These are phyloP conservation scores for Colletotrichum melonis DNA, from an alignment of 2,329 filamentous ascomycete species.

Conservation along the genomic window DNA sequence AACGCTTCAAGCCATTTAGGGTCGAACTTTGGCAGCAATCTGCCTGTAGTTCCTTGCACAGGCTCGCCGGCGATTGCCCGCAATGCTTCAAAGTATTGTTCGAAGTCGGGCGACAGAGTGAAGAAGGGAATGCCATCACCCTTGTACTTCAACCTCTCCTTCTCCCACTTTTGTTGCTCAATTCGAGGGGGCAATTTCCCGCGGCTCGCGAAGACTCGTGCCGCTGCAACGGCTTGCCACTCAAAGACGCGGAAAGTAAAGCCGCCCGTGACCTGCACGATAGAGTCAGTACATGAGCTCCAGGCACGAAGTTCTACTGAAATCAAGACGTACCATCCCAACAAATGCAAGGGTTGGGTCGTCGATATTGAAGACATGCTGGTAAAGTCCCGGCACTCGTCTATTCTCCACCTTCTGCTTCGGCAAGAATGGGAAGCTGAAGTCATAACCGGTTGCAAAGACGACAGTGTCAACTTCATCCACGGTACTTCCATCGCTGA, in stretches of 20 bases:
- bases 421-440: not conserved
- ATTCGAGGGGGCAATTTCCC: not conserved
- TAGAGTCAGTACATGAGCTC: not conserved
- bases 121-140: not conserved
- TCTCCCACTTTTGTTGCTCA: not conserved
- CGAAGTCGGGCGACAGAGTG: not conserved
- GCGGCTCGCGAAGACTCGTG: not conserved
- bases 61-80: not conserved
- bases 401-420: not conserved
- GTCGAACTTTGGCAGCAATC: not conserved
- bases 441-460: not conserved
- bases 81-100: not conserved
- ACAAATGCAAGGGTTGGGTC: not conserved
- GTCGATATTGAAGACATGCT: not conserved
- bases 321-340: not conserved
- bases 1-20: not conserved
- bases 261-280: not conserved
- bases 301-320: no score
- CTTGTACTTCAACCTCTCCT: not conserved
- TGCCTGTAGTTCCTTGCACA: not conserved
- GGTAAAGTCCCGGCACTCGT: not conserved
- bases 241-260: not conserved
- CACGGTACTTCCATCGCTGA: not conserved
- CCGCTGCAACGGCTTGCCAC: not conserved
- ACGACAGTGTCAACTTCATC: not conserved